Percentiles rank a stretch among this genome's conserved stretches.
Conservation (phyloP, 2,329 filamentous ascomycete genomes). For the Didymella glomerata region DNA sequence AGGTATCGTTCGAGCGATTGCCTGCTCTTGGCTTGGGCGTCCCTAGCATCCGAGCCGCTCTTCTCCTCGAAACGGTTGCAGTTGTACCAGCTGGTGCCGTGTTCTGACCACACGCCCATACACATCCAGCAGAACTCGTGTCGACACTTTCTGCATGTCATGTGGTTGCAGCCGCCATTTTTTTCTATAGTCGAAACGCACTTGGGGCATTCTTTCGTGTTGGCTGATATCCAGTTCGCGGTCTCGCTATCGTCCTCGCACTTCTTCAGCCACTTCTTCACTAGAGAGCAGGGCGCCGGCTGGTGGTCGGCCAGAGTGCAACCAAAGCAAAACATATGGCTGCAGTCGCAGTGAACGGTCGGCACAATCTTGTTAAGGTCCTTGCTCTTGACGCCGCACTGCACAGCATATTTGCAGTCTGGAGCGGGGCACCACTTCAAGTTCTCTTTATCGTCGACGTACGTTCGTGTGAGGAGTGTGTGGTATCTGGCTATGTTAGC, state of each 20-base stretch:
- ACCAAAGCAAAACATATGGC: constrained; percentile 92
- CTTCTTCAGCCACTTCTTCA: constrained; percentile 97
- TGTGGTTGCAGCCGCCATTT: constrained; percentile 97
- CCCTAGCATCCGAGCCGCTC: constrained; percentile 86
- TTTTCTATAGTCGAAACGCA: constrained; percentile 98
- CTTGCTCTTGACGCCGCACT: constrained; percentile 87
- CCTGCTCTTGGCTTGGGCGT: constrained; percentile 89
- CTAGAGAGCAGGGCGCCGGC: constrained; percentile 87
- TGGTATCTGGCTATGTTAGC: constrained; percentile 70
- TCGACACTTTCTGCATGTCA: constrained; percentile 96
- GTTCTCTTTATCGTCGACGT: constrained; percentile 94
- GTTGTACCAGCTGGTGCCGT: constrained; percentile 99
- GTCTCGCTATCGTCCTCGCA: constrained; percentile 98
- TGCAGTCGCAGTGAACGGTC: constrained; percentile 85
- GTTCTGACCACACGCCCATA: constrained; percentile 98
- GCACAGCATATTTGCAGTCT: constrained; percentile 93
- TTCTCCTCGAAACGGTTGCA: constrained; percentile 98
- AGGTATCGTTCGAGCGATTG: constrained; percentile 94
- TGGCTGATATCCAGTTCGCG: constrained; percentile 98
- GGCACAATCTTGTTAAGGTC: constrained; percentile 87
- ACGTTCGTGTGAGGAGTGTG: constrained; percentile 87
- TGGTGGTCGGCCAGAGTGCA: constrained; percentile 91
- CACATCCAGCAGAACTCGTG: constrained; percentile 99
- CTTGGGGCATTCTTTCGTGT: constrained; percentile 97
- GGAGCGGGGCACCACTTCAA: constrained; percentile 98